phyloP scores from a whole-genome alignment of 2,329 filamentous ascomycete species.

The Penicillium griseofulvum region DNA sequence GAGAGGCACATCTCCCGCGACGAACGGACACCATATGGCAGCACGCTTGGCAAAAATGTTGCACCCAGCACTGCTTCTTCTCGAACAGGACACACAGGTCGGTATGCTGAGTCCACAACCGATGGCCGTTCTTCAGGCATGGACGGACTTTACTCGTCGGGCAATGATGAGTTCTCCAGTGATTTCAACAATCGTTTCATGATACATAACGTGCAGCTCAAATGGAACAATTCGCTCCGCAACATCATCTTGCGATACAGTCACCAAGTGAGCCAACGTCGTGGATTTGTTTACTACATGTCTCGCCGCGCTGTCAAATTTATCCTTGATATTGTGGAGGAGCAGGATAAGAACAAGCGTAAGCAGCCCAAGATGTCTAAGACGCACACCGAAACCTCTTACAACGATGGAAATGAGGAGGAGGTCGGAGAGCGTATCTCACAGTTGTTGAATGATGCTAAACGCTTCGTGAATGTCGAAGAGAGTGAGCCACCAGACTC shows the following conservation, averaged over 20 bases:
- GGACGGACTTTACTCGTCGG: constrained; percentile 63
- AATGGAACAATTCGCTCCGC: constrained; percentile 95
- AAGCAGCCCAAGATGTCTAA: constrained; percentile 37
- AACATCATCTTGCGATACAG: constrained; percentile 97
- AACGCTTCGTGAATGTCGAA: constrained; percentile 74
- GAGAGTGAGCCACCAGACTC: constrained; percentile 49
- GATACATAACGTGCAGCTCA: constrained; percentile 93
- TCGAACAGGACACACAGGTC: constrained; percentile 27
- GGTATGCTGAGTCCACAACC: constrained; percentile 45
- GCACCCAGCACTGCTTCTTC: constrained; percentile 26
- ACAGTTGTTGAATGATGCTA: constrained; percentile 78
- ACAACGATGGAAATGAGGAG: constrained; percentile 60
- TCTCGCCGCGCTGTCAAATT: constrained; percentile 95
- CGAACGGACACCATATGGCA: constrained; percentile 53
- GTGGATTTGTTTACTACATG: constrained; percentile 97
- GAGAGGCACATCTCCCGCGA: constrained; percentile 47
- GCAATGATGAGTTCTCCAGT: constrained; percentile 77
- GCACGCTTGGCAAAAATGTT: constrained; percentile 19
- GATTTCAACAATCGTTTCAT: constrained; percentile 99
- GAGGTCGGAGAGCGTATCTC: constrained; percentile 79
- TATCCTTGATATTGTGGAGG: constrained; percentile 94
- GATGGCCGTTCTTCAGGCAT: constrained; percentile 54
- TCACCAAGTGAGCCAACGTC: constrained; percentile 91
- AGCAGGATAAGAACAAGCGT: constrained; percentile 73
- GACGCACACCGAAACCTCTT: constrained; percentile 17